Conservation (phyloP, 2,329 filamentous ascomycete species). For the Colletotrichum shisoi region DNA sequence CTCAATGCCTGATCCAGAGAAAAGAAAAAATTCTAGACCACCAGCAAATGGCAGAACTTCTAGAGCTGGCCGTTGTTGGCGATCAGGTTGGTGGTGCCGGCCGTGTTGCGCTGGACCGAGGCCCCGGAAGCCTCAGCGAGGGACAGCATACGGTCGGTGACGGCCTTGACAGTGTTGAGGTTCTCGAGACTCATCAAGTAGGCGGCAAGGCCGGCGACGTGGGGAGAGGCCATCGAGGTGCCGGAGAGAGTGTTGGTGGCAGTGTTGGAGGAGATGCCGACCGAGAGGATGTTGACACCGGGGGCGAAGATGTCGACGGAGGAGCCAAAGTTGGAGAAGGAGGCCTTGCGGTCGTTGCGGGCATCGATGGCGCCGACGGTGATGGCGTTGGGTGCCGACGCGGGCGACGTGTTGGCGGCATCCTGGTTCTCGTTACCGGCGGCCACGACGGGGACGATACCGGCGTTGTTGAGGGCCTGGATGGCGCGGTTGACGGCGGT, state of each 20-base stretch:
- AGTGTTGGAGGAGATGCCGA: slow-evolving; percentile 60
- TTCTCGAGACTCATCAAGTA: slow-evolving; percentile 69
- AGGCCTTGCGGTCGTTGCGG: slow-evolving; percentile 56
- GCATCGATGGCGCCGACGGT: slow-evolving; percentile 68
- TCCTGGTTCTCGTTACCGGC: slow-evolving; percentile 67
- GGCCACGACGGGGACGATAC: slow-evolving; percentile 66
- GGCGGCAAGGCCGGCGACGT: slow-evolving; percentile 72
- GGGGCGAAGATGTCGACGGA: slow-evolving; percentile 64
- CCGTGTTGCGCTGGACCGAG: slow-evolving; percentile 52
- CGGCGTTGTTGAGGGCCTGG: slow-evolving; percentile 56
- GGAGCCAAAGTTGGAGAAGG: slow-evolving; percentile 67
- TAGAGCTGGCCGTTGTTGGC: slow-evolving; percentile 63
- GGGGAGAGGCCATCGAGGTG: slow-evolving; percentile 72
- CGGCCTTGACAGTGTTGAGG: slow-evolving; percentile 54
- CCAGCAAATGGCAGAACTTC: not conserved
- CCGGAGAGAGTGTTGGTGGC: slow-evolving; percentile 58
- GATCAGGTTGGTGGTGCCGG: slow-evolving; percentile 60
- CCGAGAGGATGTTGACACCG: slow-evolving; percentile 62
- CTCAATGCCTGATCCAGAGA: slow-evolving; percentile 1
- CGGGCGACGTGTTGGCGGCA: slow-evolving; percentile 61
- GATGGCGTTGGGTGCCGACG: slow-evolving; percentile 64
- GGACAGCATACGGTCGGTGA: slow-evolving; percentile 60
- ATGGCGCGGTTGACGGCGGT: slow-evolving; percentile 64
- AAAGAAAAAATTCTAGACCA: slow-evolving; percentile 1
- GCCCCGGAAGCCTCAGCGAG: slow-evolving; percentile 60